Conservation (phyloP, 148 eudicot species). For the Pharnaceum exiguum region DNA sequence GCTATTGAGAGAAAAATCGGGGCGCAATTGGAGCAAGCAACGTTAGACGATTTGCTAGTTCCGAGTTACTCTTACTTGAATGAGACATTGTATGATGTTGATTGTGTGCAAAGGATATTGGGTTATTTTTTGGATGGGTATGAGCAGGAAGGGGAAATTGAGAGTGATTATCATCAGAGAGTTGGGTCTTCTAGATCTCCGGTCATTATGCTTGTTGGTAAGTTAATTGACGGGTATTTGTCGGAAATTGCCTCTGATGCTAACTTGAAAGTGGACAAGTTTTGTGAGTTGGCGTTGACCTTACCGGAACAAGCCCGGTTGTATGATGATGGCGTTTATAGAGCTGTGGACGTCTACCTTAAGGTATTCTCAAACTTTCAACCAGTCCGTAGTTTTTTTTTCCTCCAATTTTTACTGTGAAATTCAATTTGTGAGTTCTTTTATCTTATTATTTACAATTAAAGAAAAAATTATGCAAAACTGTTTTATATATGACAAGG, state of each 20-base stretch:
- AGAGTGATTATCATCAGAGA: conserved; percentile 28
- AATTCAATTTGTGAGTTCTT: neutral
- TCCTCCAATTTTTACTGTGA: neutral
- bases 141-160: conserved; percentile 30
- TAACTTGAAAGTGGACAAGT: conserved; percentile 65
- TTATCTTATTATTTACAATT: too few species aligned
- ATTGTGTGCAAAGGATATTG: conserved; percentile 80
- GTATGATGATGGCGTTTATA: conserved; percentile 82
- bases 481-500: too few species aligned
- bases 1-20: conserved; percentile 77
- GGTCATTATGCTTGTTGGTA: conserved; percentile 66
- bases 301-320: conserved; percentile 73
- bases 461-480: too few species aligned
- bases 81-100: conserved; percentile 86
- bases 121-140: conserved; percentile 42
- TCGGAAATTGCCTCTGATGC: conserved; percentile 92
- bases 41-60: conserved; percentile 75
- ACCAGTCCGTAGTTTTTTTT: neutral
- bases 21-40: conserved; percentile 64
- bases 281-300: conserved; percentile 49
- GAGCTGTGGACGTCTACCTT: conserved; percentile 88
- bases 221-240: conserved; percentile 80
- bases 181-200: conserved; percentile 33
- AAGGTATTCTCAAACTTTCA: conserved; percentile 37
- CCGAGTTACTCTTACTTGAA: conserved; percentile 93